A percentile compares a stretch with the other conserved stretches of the same genome.
These are phyloP conservation scores for Manihot esculenta DNA, from an alignment of 441 rosid genomes.

Conservation along the genomic window DNA sequence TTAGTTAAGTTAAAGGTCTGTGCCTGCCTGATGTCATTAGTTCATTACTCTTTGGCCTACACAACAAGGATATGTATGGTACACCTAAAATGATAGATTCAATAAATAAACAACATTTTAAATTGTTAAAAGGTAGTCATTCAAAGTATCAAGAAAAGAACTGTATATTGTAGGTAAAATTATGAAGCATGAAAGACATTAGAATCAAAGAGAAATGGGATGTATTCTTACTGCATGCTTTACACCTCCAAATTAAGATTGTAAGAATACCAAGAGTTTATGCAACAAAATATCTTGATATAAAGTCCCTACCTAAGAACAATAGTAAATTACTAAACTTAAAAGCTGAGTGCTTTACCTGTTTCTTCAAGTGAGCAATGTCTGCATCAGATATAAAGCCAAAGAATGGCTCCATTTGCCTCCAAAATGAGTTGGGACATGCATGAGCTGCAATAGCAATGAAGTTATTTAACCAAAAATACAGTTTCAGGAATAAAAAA, in stretches of 20 bases:
- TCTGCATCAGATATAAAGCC: constrained; percentile 73
- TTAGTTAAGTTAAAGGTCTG: neutral
- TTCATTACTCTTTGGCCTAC: neutral
- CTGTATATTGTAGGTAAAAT: neutral
- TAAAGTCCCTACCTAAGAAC: neutral
- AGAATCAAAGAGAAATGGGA: neutral
- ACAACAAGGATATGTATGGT: neutral
- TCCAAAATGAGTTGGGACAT: constrained; percentile 69
- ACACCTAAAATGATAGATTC: constrained; percentile 2
- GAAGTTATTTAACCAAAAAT: constrained; percentile 30
- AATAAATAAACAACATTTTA: neutral
- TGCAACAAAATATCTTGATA: neutral
- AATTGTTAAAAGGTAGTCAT: neutral
- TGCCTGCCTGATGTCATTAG: neutral
- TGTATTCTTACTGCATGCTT: neutral
- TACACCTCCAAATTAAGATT: neutral
- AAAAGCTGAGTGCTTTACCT: constrained; percentile 45
- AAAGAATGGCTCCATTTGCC: constrained; percentile 79
- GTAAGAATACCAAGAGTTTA: neutral
- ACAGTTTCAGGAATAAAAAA: constrained; percentile 19
- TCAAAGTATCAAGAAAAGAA: neutral
- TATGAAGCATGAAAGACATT: neutral
- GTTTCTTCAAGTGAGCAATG: constrained; percentile 62
- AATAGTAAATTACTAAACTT: constrained; percentile 7
- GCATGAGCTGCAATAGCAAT: constrained; percentile 56